Conservation (phyloP, 208 protist species). For the Tritrichomonas musculus region DNA sequence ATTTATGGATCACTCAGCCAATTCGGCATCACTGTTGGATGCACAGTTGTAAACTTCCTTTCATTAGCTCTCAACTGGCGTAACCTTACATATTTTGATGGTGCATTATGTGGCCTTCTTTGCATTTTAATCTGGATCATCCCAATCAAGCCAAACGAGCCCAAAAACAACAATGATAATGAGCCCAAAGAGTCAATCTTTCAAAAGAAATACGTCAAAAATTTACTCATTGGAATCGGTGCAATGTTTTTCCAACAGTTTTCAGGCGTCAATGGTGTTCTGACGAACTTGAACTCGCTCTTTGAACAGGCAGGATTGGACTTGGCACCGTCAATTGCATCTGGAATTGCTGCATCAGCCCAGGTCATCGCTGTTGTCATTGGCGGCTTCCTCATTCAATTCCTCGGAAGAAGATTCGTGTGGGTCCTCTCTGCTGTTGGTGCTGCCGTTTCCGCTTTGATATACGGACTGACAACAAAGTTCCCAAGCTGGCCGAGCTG, state of each 20-base stretch:
- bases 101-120: neutral
- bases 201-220: neutral
- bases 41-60: neutral
- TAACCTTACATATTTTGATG: neutral
- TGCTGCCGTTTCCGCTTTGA: neutral
- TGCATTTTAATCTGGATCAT: neutral
- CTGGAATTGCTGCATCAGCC: neutral
- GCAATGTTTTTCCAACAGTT: conserved; percentile 39
- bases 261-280: conserved; percentile 28
- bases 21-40: neutral
- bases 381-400: neutral
- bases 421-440: neutral
- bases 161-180: too few relatives aligned
- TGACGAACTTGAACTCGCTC: conserved; percentile 34
- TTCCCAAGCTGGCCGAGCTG: neutral
- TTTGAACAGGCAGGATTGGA: neutral
- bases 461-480: neutral
- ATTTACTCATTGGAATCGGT: neutral
- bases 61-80: neutral
- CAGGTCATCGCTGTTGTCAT: conserved; percentile 11
- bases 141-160: neutral
- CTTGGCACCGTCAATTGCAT: neutral
- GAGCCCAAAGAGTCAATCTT: neutral
- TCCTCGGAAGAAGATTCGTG: neutral
- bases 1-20: neutral